Conservation (phyloP, 1,139 yeast species). For the Citeromyces hawaiiensis region DNA sequence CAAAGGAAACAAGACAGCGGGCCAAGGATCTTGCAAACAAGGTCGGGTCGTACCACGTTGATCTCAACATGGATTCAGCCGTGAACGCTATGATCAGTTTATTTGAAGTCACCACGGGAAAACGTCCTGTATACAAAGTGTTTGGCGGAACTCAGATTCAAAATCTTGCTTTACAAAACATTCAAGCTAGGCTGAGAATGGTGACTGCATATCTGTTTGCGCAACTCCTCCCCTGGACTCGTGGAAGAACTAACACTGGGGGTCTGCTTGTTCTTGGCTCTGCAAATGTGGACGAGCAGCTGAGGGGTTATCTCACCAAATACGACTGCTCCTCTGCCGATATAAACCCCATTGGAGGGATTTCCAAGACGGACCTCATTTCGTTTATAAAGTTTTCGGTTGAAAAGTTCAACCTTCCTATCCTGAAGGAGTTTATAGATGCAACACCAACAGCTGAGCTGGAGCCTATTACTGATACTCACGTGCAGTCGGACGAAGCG, state of each 20-base stretch:
- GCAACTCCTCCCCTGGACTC: slow-evolving; percentile 88
- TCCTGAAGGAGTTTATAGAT: slow-evolving; percentile 60
- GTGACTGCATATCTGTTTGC: slow-evolving; percentile 88
- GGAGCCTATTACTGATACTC: slow-evolving; percentile 85
- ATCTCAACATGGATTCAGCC: slow-evolving; percentile 79
- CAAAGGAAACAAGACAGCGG: slow-evolving; percentile 70
- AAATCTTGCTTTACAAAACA: slow-evolving; percentile 86
- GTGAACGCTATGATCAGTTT: slow-evolving; percentile 63
- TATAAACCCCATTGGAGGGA: slow-evolving; percentile 94
- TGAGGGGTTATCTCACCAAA: slow-evolving; percentile 90
- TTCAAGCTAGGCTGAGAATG: slow-evolving; percentile 94
- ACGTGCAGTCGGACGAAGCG: slow-evolving; percentile 90
- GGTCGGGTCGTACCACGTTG: slow-evolving; percentile 84
- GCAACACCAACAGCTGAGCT: slow-evolving; percentile 98
- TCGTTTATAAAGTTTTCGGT: slow-evolving; percentile 74
- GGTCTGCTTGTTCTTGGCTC: slow-evolving; percentile 87
- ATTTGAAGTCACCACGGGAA: slow-evolving; percentile 85
- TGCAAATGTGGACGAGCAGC: slow-evolving; percentile 96
- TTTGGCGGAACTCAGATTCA: slow-evolving; percentile 91
- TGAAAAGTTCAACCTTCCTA: slow-evolving; percentile 55
- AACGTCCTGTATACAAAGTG: slow-evolving; percentile 73
- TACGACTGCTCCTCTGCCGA: slow-evolving; percentile 97
- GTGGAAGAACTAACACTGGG: slow-evolving; percentile 50
- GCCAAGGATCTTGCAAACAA: slow-evolving; percentile 65
- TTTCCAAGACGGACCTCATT: slow-evolving; percentile 85